phyloP scores from a whole-genome alignment of 163 green algal species.

The Volvox carteri region DNA sequence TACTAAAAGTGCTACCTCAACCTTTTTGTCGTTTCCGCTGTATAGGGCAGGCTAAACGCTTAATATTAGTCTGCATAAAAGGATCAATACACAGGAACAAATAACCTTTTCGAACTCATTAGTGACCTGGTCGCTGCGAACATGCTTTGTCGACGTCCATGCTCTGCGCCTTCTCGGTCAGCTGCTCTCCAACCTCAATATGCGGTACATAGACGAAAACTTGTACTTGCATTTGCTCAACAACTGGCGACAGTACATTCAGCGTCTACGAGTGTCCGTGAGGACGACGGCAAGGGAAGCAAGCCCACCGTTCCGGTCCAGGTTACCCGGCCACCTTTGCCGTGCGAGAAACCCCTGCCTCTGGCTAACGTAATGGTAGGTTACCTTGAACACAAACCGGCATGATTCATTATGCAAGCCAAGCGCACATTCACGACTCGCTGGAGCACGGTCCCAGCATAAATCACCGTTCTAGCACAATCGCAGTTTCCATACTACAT shows the following conservation, averaged over 20 bases:
- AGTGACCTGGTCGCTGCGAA: too few species aligned
- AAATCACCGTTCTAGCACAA: too few species aligned
- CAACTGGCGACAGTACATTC: conserved; percentile 2
- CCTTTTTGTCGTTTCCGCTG: too few species aligned
- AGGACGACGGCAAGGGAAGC: neutral
- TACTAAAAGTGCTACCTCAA: too few species aligned
- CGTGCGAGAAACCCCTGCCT: conserved; percentile 41
- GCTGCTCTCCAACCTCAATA: neutral
- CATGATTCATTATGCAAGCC: neutral
- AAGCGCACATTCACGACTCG: neutral
- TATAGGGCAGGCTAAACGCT: too few species aligned
- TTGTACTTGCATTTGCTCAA: neutral
- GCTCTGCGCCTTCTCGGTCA: neutral
- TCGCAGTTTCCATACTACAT: neutral
- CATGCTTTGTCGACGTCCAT: neutral
- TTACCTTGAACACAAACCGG: neutral
- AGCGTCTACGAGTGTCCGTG: neutral
- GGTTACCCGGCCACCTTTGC: neutral
- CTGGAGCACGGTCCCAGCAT: neutral
- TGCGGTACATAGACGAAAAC: neutral
- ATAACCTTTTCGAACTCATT: too few species aligned
- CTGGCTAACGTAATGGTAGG: conserved; percentile 47
- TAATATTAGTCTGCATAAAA: too few species aligned
- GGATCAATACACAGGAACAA: too few species aligned
- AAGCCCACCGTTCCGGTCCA: conserved; percentile 3